These are phyloP conservation scores for Fraxinus latifolia DNA, from an alignment of 305 asterid genomes.

Conservation along the genomic window DNA sequence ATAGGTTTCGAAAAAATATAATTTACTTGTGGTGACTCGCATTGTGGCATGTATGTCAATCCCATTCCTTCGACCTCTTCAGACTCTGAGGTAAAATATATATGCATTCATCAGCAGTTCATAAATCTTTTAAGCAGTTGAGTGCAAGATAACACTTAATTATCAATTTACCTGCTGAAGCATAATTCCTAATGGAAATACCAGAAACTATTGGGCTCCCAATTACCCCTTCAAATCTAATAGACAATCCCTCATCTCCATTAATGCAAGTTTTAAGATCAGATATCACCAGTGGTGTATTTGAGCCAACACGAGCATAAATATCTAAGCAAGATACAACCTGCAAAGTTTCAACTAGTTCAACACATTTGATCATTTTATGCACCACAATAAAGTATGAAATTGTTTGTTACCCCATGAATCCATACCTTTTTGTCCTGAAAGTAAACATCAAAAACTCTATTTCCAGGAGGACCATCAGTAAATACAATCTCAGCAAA, in stretches of 20 bases:
- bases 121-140: slow-evolving; percentile 10
- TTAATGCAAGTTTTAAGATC: slow-evolving; percentile 44
- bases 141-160: slow-evolving; percentile 4
- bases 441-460: slow-evolving; percentile 60
- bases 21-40: slow-evolving; percentile 37
- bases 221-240: slow-evolving; percentile 56
- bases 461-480: slow-evolving; percentile 55
- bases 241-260: slow-evolving; percentile 45
- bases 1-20: slow-evolving; percentile 21
- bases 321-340: slow-evolving; percentile 60
- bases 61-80: slow-evolving; percentile 39
- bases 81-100: slow-evolving; percentile 33
- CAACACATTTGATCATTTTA: slow-evolving; percentile 10
- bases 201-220: slow-evolving; percentile 64
- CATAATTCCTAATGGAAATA: slow-evolving; percentile 46
- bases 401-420: background rate
- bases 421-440: slow-evolving; percentile 58
- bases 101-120: slow-evolving; percentile 12
- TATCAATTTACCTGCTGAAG: slow-evolving; percentile 44
- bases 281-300: slow-evolving; percentile 51
- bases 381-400: background rate
- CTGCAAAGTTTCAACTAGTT: slow-evolving; percentile 34
- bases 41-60: slow-evolving; percentile 21
- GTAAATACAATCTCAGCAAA: slow-evolving; percentile 58
- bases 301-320: slow-evolving; percentile 54